Conservation (phyloP, 352 stramenopile species). For the Pseudoperonospora humuli region DNA sequence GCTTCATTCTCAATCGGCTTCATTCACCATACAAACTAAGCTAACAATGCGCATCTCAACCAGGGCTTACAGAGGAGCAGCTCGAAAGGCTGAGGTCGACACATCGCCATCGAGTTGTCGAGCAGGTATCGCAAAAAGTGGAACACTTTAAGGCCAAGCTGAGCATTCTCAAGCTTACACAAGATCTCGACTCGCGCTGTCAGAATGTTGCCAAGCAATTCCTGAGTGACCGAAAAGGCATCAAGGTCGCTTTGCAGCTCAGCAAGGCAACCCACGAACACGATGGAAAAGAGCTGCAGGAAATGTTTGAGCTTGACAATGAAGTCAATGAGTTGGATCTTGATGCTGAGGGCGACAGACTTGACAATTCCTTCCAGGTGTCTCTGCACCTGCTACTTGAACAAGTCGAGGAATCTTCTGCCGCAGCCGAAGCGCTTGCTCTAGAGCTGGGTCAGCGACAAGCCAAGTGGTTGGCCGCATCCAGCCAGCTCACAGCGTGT, state of each 20-base stretch:
- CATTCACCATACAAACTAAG: too few relatives aligned
- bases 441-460: slow-evolving; percentile 29
- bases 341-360: slow-evolving; percentile 16
- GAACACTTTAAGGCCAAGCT: slow-evolving; percentile 39
- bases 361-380: slow-evolving; percentile 22
- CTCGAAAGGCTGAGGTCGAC: slow-evolving; percentile 47
- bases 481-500: slow-evolving; percentile 56
- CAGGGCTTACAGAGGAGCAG: slow-evolving; percentile 59
- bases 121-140: slow-evolving; percentile 46
- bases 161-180: slow-evolving; percentile 41
- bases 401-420: slow-evolving; percentile 26
- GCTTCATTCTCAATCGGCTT: neutral
- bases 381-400: slow-evolving; percentile 17
- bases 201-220: slow-evolving; percentile 32
- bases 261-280: neutral
- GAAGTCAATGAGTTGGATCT: slow-evolving; percentile 10
- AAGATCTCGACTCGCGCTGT: slow-evolving; percentile 38
- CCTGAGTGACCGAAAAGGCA: slow-evolving; percentile 13
- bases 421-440: slow-evolving; percentile 19
- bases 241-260: slow-evolving; percentile 7
- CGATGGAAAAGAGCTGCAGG: slow-evolving; percentile 12
- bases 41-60: neutral
- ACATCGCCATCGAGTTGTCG: slow-evolving; percentile 49
- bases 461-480: slow-evolving; percentile 61
- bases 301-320: slow-evolving; percentile 16